Conservation (phyloP, 164 flowering plant species). For the Cinnamomum chago region DNA sequence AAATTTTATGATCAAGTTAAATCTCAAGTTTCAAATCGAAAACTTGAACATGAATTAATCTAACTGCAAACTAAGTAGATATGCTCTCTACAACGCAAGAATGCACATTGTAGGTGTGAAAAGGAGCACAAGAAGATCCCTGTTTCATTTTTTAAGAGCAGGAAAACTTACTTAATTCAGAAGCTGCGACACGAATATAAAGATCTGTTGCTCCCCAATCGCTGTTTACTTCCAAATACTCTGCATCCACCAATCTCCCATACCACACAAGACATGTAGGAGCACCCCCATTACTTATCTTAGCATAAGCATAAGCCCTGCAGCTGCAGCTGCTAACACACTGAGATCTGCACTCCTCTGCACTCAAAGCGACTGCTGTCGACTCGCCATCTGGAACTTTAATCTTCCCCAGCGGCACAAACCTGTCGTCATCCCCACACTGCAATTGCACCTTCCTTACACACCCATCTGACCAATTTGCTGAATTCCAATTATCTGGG, state of each 20-base stretch:
- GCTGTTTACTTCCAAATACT: background rate
- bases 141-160: no score
- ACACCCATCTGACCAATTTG: constrained; percentile 9
- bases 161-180: background rate
- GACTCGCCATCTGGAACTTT: constrained; percentile 16
- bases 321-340: constrained; percentile 10
- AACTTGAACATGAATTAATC: no score
- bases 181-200: constrained; percentile 5
- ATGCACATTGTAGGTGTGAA: no score
- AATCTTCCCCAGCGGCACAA: background rate
- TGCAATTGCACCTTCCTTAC: constrained; percentile 6
- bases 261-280: constrained; percentile 6
- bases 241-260: background rate
- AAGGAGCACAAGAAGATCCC: no score
- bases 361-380: background rate
- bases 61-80: no score
- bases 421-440: constrained; percentile 3
- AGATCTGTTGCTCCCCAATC: background rate
- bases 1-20: no score
- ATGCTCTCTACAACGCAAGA: no score
- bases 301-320: constrained; percentile 8
- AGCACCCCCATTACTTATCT: background rate
- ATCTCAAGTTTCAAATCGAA: background rate
- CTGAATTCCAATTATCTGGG: constrained; percentile 1
- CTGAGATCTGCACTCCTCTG: background rate